Evolutionary conservation across 345 rosid species (phyloP).

Genomic region (Theobroma cacao): DNA sequence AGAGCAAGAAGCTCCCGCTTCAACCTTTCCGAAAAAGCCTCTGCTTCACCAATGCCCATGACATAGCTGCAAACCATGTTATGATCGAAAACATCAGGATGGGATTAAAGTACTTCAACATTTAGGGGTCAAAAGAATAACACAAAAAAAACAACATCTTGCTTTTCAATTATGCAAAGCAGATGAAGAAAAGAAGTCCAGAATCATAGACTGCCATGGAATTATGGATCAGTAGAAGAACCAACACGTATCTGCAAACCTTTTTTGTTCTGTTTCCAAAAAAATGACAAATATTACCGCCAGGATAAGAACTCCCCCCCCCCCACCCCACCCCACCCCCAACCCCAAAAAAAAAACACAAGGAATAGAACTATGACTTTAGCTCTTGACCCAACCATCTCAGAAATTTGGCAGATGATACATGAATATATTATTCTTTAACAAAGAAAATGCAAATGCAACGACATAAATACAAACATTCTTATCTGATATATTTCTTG

Average conservation of each 20-base stretch:
- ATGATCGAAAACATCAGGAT: constrained; percentile 8
- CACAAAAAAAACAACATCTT: not conserved
- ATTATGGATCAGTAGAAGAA: not conserved
- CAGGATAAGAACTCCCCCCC: not conserved
- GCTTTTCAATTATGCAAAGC: constrained; percentile 7
- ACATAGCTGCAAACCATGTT: constrained; percentile 63
- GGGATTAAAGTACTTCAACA: not conserved
- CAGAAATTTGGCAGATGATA: not conserved
- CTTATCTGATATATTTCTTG: not conserved
- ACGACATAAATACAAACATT: not conserved
- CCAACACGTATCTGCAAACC: not conserved
- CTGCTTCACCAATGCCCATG: constrained; percentile 98
- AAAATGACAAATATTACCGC: not conserved
- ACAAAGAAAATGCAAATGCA: constrained; percentile 1
- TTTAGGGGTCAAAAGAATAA: not conserved
- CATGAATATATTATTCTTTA: not conserved
- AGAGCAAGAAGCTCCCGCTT: constrained; percentile 96
- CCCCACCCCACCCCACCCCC: not conserved
- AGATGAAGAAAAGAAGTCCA: not conserved
- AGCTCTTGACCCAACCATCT: not conserved
- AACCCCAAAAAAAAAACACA: no score
- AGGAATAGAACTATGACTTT: not conserved
- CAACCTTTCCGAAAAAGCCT: constrained; percentile 96
- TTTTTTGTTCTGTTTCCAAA: not conserved
- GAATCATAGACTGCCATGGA: not conserved